Conservation (phyloP, 768 basidiomycete genomes). For the Mycena kentingensis region DNA sequence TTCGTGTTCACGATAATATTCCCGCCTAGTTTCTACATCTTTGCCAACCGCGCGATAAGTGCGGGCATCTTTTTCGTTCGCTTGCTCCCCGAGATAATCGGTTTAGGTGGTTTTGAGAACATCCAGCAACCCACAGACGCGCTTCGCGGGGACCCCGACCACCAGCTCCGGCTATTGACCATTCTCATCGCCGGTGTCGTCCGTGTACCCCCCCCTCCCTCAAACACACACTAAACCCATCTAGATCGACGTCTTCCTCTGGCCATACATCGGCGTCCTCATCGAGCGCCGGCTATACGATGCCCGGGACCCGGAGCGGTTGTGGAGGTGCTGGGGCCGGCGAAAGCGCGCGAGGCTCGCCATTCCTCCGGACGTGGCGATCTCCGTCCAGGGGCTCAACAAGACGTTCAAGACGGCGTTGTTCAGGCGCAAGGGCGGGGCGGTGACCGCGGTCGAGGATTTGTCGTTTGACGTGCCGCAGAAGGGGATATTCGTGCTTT, state of each 20-base stretch:
- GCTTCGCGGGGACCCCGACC: constrained; percentile 62
- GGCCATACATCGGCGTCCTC: constrained; percentile 65
- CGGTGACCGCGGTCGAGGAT: constrained; percentile 64
- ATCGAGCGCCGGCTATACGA: constrained; percentile 67
- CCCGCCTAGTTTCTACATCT: constrained; percentile 76
- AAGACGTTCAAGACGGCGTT: constrained; percentile 58
- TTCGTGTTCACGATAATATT: constrained; percentile 71
- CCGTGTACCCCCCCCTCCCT: constrained; percentile 25
- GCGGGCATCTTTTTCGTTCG: too few relatives aligned
- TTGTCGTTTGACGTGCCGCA: constrained; percentile 71
- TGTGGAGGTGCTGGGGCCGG: constrained; percentile 41
- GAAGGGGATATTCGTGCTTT: constrained; percentile 72
- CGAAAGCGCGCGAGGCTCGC: constrained; percentile 19
- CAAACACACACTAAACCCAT: not conserved
- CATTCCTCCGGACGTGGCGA: constrained; percentile 50
- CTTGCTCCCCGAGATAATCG: too few relatives aligned
- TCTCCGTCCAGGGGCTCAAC: constrained; percentile 60
- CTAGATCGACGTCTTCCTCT: constrained; percentile 72
- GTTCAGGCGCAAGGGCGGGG: constrained; percentile 47
- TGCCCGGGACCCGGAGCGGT: constrained; percentile 40
- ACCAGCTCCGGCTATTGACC: constrained; percentile 54
- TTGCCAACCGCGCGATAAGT: constrained; percentile 66
- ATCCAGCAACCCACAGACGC: constrained; percentile 55
- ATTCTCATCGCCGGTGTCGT: constrained; percentile 68
- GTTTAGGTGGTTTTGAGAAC: constrained; percentile 71